Evolutionary conservation across 2,329 filamentous ascomycete species (phyloP).

Genomic region (Penicillium sclerotiorum): DNA sequence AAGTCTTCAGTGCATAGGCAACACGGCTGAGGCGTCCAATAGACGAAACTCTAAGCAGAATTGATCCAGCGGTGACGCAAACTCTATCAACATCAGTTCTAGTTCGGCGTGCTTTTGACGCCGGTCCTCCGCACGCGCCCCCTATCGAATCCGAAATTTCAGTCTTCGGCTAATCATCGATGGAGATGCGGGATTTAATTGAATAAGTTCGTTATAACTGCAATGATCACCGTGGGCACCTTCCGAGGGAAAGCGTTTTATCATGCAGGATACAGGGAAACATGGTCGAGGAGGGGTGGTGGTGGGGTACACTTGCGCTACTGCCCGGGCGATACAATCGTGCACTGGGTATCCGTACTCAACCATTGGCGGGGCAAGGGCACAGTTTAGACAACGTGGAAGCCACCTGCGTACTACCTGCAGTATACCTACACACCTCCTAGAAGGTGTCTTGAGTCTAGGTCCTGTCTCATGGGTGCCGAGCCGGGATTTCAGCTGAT

Average conservation of each 20-base stretch:
- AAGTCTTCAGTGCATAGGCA: constrained; percentile 1
- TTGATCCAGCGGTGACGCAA: constrained; percentile 5
- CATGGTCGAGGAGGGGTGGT: neutral
- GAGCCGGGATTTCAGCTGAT: too few species aligned
- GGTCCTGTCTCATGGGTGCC: too few species aligned
- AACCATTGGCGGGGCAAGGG: too few species aligned
- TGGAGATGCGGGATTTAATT: neutral
- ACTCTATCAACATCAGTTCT: constrained; percentile 2
- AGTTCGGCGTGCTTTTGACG: neutral
- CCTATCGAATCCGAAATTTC: neutral
- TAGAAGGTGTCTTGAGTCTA: too few species aligned
- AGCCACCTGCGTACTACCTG: too few species aligned
- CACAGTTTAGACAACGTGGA: too few species aligned
- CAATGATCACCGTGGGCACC: neutral
- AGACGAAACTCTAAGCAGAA: neutral
- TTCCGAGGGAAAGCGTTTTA: neutral
- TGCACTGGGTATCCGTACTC: too few species aligned
- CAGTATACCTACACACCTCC: too few species aligned
- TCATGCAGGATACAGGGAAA: neutral
- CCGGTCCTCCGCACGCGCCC: too few species aligned
- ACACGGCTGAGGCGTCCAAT: constrained; percentile 6
- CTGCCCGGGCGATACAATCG: too few species aligned
- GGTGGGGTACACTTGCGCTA: neutral
- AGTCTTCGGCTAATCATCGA: neutral
- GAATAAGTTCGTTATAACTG: neutral